Evolutionary conservation across 139 green algal genomes (phyloP).

Genomic region (Bryopsis sp.): DNA sequence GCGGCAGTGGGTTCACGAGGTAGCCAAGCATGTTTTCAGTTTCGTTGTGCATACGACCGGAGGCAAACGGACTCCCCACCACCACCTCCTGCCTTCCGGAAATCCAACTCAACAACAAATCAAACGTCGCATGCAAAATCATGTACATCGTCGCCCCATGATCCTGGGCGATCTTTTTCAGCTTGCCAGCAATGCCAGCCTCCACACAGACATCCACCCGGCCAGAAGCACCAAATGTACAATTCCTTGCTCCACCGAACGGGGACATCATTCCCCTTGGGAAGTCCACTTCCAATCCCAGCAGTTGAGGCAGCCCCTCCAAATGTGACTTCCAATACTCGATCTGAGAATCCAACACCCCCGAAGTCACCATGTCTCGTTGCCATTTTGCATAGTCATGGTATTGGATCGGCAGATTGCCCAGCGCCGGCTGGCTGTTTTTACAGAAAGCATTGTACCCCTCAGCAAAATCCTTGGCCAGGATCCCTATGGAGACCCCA

Average conservation of each 20-base stretch:
- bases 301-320: background rate
- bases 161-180: background rate
- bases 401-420: background rate
- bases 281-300: background rate
- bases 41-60: background rate
- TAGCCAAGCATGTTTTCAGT: background rate
- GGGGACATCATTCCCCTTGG: too few species aligned
- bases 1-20: background rate
- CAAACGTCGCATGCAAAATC: background rate
- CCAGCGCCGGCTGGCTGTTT: background rate
- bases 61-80: background rate
- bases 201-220: too few species aligned
- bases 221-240: background rate
- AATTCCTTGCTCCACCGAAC: background rate
- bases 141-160: background rate
- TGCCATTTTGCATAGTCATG: constrained; percentile 3
- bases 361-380: background rate
- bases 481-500: background rate
- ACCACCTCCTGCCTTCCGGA: background rate
- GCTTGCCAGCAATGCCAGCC: background rate
- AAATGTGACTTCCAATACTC: background rate
- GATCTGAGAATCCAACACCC: background rate
- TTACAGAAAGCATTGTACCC: background rate
- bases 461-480: background rate
- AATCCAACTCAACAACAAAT: background rate